phyloP scores from a whole-genome alignment of 1,284 basidiomycete genomes.

The Cronartium quercuum region DNA sequence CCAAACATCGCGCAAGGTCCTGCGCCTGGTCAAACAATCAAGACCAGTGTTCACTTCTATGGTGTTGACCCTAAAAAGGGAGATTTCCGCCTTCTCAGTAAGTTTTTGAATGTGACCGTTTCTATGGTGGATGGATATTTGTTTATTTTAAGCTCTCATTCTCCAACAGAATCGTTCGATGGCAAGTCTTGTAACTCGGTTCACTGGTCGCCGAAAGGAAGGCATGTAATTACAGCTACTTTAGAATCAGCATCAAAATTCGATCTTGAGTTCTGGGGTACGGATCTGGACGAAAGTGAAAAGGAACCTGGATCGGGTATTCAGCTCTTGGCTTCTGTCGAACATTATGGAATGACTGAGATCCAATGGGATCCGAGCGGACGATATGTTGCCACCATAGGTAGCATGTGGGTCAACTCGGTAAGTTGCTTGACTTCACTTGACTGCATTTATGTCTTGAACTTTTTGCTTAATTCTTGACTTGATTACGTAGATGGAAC shows the following conservation, averaged over 20 bases:
- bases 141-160: conserved; percentile 5
- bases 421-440: conserved; percentile 54
- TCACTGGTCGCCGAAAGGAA: conserved; percentile 93
- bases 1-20: conserved; percentile 77
- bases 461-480: background rate
- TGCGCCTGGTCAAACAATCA: conserved; percentile 82
- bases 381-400: conserved; percentile 85
- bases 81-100: conserved; percentile 84
- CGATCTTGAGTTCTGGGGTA: conserved; percentile 97
- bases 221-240: conserved; percentile 91
- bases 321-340: conserved; percentile 72
- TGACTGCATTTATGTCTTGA: background rate
- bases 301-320: conserved; percentile 71
- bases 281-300: conserved; percentile 69
- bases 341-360: conserved; percentile 97
- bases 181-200: conserved; percentile 88
- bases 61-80: conserved; percentile 88
- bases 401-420: conserved; percentile 89
- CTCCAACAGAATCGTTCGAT: conserved; percentile 63
- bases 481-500: conserved; percentile 66
- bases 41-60: conserved; percentile 95
- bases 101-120: conserved; percentile 45
- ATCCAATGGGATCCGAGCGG: conserved; percentile 98
- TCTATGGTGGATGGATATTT: background rate
- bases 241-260: conserved; percentile 92